Base-by-base conservation (phyloP, 345 rosid species). In the Gossypium sturtianum region DNA sequence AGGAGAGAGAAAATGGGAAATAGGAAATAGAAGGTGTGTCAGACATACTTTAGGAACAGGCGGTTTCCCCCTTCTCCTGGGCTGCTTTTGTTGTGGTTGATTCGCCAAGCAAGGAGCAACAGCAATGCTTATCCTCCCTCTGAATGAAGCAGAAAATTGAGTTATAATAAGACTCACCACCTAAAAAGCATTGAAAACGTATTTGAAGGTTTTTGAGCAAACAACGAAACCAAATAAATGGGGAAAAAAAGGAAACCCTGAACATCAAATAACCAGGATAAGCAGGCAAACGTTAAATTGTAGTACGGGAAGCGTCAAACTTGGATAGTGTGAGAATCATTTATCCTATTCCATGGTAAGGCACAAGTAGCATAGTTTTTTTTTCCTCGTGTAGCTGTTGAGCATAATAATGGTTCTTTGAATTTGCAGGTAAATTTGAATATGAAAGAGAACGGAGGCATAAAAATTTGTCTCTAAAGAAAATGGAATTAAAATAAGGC, bases 81-180 rank as follows among this genome's bases (percentile, higher is more conserved):
- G 83, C 69, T 89, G 90, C 84, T 82, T 83, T 74, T 76, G 74
- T 74, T 82, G 86, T 61, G 89, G 87, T 60, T 60, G 82, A 66
- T 81, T 81, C 74, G 83, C 77, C 27, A 83, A 82, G 74, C 83
- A 85, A 72, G 90, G 89, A 29, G 72, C 81, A 53, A 85, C 89
- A n/a, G 93, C 97, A 69, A 95, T 86, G 77, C 99, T 93, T 72
- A 87, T 86, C 74, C 99, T 86, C 84, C 98, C 99, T 80, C 97
- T 93, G 66, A 58, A 45, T 74, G 78, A 80, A 60, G 13, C 69
- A 85, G 72, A 64, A 86, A 66, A 66, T 27, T 25, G 78, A 66
- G 75, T 27, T 23, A 60, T 13, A 73, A 60, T 59, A 61, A 73
- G 25, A 72, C 13, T 45, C 41, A 34, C 41, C 57, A 23, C 4